These are phyloP conservation scores for Krasilnikovozyma curviuscula DNA, from an alignment of 768 basidiomycete species.

Conservation along the genomic window DNA sequence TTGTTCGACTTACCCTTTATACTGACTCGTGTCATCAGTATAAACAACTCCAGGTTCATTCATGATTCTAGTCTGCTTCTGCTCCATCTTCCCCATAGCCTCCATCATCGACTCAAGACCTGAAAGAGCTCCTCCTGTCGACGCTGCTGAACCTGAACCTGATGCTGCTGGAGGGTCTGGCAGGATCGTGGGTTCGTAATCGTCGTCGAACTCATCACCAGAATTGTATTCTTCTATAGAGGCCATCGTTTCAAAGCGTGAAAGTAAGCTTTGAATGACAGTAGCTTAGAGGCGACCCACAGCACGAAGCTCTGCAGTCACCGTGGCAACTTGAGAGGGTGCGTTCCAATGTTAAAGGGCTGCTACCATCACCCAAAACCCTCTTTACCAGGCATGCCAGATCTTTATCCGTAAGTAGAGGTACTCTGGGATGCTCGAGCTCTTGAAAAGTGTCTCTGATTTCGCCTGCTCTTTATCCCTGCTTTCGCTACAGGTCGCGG, in stretches of 20 bases:
- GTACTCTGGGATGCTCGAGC: no score
- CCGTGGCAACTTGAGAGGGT: no score
- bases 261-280: no score
- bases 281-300: no score
- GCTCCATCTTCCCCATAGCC: constrained; percentile 3
- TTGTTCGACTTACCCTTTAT: background rate
- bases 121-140: background rate
- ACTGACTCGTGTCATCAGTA: background rate
- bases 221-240: constrained; percentile 11
- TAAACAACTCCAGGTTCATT: background rate
- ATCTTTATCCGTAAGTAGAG: no score
- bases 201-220: constrained; percentile 5
- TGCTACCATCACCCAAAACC: no score
- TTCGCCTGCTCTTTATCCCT: no score
- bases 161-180: background rate
- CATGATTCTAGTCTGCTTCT: background rate
- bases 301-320: no score
- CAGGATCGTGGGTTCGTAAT: background rate
- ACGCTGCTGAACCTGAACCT: background rate
- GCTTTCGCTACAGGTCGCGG: no score
- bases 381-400: no score
- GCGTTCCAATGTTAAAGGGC: no score
- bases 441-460: no score
- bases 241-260: background rate
- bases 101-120: constrained; percentile 10